A percentile compares a stretch with the other conserved stretches of the same genome.
These are phyloP conservation scores for Globisporangium perplexum DNA, from an alignment of 352 stramenopile genomes.

Conservation along the genomic window DNA sequence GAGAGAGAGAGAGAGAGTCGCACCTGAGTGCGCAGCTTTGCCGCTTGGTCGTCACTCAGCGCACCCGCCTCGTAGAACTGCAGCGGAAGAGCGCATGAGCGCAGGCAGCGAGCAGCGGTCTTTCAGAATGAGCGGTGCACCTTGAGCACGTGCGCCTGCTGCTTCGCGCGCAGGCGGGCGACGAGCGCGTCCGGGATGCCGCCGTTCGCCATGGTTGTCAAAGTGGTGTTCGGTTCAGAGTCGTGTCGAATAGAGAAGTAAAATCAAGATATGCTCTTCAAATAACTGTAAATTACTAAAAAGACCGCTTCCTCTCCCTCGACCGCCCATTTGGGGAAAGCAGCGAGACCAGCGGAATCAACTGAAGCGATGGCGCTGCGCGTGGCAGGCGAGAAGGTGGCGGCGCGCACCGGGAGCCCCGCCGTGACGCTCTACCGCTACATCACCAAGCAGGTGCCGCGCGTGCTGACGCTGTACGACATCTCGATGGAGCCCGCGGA, in stretches of 20 bases:
- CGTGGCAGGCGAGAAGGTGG: conserved; percentile 64
- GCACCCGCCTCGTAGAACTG: conserved; percentile 68
- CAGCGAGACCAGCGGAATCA: conserved; percentile 1
- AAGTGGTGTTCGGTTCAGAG: no score
- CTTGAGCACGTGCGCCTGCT: conserved; percentile 74
- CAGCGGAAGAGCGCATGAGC: background rate
- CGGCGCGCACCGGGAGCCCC: conserved; percentile 45
- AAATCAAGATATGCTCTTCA: no score
- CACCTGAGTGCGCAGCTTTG: conserved; percentile 44
- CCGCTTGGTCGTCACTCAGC: conserved; percentile 32
- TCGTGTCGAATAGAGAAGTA: no score
- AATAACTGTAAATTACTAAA: background rate
- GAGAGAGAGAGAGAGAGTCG: background rate
- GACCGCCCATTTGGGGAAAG: conserved; percentile 4
- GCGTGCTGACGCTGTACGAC: conserved; percentile 97
- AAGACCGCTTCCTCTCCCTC: background rate
- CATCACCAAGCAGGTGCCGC: conserved; percentile 91
- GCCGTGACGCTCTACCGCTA: conserved; percentile 86
- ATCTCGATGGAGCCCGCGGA: conserved; percentile 92
- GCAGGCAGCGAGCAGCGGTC: no score
- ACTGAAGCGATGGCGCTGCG: conserved; percentile 65
- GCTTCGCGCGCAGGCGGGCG: conserved; percentile 26
- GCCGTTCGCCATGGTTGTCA: background rate
- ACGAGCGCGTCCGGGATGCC: conserved; percentile 22
- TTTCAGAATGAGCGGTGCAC: no score